Evolutionary conservation across 2,329 filamentous ascomycete species (phyloP), one percentile per base, ranked within the genome.

Genomic region (Thelonectria blattea): DNA sequence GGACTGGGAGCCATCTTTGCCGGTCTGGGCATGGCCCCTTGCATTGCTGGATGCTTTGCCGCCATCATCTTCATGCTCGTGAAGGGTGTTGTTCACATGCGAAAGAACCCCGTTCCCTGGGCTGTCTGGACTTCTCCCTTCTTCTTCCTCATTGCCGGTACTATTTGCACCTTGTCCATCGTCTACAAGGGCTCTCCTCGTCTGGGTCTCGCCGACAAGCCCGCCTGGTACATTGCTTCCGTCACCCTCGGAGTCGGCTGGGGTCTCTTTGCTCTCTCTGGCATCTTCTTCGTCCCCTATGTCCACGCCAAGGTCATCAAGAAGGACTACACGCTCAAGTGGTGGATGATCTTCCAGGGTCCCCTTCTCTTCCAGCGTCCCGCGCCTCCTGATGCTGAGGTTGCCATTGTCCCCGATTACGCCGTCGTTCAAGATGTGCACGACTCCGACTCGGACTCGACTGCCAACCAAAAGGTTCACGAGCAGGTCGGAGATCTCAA

Each of bases 171-270:
- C 0, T 81, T 93, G 5, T 91, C 88, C 45, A 87, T 93, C 68
- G 90, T 93, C 67, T 92, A 91, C 84, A 92, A 93, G 82, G 90
- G 90, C 32, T 91, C 90, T 10, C 89, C 90, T 22, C 61, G 65
- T 18, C 65, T 71, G 2, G 65, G 67, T 12, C 68, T 71, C 8
- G 17, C 58, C 22, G 46, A 60, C 15, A 90, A 88, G 80, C 88
- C 90, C 2, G 75, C 76, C 9, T 88, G 84, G 83, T 92, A 85
- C 71, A 85, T 92, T 62, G 88, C 82, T 11, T 77, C 83, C 14
- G 88, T 92, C 62, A 88, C 87, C 17, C 71, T 92, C 61, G 88
- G 89, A 42, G 81, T 80, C 37, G 89, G 89, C 62, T 79, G 75
- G 48, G 89, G 85, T 58, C 76, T 92, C 34, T 80, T 76, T 50